A percentile compares a stretch with the other conserved stretches of the same genome.
Conservation (phyloP, 192 early-diverging fungal genomes). For the Dissophora globulifera region DNA sequence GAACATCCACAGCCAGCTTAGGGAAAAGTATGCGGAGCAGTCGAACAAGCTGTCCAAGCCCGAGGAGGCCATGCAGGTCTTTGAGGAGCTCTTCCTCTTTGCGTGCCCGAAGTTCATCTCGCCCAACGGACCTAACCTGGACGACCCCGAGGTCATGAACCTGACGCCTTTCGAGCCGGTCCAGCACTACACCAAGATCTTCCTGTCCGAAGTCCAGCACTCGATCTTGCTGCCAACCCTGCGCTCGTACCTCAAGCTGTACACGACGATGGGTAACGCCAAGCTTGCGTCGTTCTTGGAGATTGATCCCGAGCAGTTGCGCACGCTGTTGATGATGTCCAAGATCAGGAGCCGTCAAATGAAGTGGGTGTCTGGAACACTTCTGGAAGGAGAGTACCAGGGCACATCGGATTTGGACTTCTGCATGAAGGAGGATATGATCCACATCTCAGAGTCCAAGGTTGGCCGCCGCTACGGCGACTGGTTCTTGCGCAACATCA, state of each 20-base stretch:
- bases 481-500: constrained; percentile 96
- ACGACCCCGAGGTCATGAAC: constrained; percentile 60
- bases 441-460: constrained; percentile 94
- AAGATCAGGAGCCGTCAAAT: constrained; percentile 95
- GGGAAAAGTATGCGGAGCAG: constrained; percentile 96
- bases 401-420: constrained; percentile 91
- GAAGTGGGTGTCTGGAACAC: constrained; percentile 82
- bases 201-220: constrained; percentile 85
- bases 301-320: constrained; percentile 82
- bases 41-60: constrained; percentile 71
- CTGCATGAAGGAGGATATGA: constrained; percentile 93
- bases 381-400: constrained; percentile 86
- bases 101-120: constrained; percentile 97
- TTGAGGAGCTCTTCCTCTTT: constrained; percentile 91
- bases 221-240: constrained; percentile 89
- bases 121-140: constrained; percentile 87
- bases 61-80: constrained; percentile 82
- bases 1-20: constrained; percentile 84
- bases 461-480: constrained; percentile 93
- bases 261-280: constrained; percentile 90
- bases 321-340: constrained; percentile 89
- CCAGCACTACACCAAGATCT: constrained; percentile 86
- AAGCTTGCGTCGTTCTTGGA: constrained; percentile 92
- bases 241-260: constrained; percentile 94
- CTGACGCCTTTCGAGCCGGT: constrained; percentile 68